These are phyloP conservation scores for Schizophyllum amplum DNA, from an alignment of 1,284 basidiomycete species.

Conservation along the genomic window DNA sequence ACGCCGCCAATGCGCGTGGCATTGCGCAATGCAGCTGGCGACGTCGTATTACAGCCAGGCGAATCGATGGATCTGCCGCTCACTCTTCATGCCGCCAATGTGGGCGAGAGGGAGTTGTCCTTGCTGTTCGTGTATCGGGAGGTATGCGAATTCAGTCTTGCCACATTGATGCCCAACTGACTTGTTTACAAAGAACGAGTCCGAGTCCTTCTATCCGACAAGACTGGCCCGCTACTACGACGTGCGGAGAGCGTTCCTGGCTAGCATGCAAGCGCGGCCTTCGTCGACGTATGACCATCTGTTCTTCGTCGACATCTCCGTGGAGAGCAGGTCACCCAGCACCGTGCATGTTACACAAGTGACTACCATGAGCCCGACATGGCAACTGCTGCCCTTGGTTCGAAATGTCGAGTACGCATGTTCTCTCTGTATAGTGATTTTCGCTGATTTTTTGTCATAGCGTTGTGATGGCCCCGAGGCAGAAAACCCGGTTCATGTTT, in stretches of 20 bases:
- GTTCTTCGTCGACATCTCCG: slow-evolving; percentile 50
- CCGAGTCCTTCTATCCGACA: slow-evolving; percentile 44
- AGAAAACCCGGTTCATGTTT: slow-evolving; percentile 39
- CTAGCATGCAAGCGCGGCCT: slow-evolving; percentile 41
- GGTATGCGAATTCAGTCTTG: slow-evolving; percentile 29
- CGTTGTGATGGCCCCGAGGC: slow-evolving; percentile 37
- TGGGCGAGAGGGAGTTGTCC: slow-evolving; percentile 43
- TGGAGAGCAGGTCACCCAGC: slow-evolving; percentile 41
- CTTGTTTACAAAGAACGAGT: slow-evolving; percentile 30
- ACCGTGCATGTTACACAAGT: slow-evolving; percentile 47
- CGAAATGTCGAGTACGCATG: slow-evolving; percentile 34
- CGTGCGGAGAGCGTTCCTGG: slow-evolving; percentile 46
- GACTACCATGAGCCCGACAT: slow-evolving; percentile 54
- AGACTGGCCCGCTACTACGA: slow-evolving; percentile 49
- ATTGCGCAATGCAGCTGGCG: slow-evolving; percentile 17
- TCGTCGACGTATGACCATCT: slow-evolving; percentile 37
- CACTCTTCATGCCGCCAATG: slow-evolving; percentile 40
- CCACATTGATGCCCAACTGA: neutral
- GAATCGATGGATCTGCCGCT: slow-evolving; percentile 41
- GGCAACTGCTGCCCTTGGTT: slow-evolving; percentile 39
- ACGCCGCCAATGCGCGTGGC: slow-evolving; percentile 17
- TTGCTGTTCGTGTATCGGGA: slow-evolving; percentile 65
- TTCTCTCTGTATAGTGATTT: neutral
- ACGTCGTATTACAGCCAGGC: slow-evolving; percentile 34
- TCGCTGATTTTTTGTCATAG: too few relatives aligned